These are phyloP conservation scores for Cytospora piceae DNA, from an alignment of 2,329 filamentous ascomycete species.

Conservation along the genomic window DNA sequence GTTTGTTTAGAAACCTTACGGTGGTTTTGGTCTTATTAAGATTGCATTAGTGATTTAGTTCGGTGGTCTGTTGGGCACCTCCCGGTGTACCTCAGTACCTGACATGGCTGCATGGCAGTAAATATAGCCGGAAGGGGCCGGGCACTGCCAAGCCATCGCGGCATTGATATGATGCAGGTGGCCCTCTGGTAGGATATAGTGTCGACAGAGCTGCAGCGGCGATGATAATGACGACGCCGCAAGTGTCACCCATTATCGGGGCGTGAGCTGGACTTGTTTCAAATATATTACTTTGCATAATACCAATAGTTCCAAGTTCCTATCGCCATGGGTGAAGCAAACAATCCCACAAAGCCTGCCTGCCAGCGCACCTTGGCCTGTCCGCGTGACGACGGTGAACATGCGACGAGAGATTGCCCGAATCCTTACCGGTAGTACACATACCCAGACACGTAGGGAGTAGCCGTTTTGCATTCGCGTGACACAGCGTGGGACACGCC, in stretches of 20 bases:
- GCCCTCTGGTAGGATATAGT: background rate
- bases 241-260: background rate
- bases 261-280: constrained; percentile 12
- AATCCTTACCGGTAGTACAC: background rate
- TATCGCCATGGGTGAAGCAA: background rate
- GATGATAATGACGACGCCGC: background rate
- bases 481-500: background rate
- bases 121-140: background rate
- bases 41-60: background rate
- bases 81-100: background rate
- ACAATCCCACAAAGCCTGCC: background rate
- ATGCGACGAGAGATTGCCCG: background rate
- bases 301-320: background rate
- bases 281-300: constrained; percentile 15
- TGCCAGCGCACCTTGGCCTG: background rate
- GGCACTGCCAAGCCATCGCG: background rate
- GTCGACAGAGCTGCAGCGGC: background rate
- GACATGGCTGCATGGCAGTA: background rate
- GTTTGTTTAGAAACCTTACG: background rate
- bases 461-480: background rate
- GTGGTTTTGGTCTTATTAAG: background rate
- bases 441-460: background rate
- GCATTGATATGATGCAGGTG: background rate
- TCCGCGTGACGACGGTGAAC: background rate
- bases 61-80: background rate